phyloP scores from a whole-genome alignment of 768 basidiomycete species.

The Chalciporus pseudorubinellus region DNA sequence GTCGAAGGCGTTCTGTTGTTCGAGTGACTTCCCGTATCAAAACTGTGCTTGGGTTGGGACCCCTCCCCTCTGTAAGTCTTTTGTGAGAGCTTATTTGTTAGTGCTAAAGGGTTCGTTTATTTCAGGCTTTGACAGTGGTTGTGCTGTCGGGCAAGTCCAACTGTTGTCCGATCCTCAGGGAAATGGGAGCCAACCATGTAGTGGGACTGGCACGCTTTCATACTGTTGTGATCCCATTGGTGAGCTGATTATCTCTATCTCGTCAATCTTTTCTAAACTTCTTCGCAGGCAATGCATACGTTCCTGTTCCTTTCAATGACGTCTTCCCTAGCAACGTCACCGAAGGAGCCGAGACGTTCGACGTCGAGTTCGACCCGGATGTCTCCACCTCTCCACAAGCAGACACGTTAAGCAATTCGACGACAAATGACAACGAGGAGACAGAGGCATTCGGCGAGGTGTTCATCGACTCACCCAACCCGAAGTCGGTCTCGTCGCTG shows the following conservation, averaged over 20 bases:
- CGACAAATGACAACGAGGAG: neutral
- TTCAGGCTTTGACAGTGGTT: neutral
- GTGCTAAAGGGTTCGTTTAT: too few species aligned
- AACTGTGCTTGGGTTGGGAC: neutral
- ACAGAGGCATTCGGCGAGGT: neutral
- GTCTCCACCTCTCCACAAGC: neutral
- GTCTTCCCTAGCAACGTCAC: neutral
- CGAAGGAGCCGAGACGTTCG: neutral
- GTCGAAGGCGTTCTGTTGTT: too few species aligned
- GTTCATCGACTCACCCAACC: neutral
- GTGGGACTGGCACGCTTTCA: neutral
- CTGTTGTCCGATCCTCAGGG: neutral
- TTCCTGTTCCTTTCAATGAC: neutral
- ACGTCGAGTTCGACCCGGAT: neutral
- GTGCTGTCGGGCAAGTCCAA: neutral
- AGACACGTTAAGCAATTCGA: neutral
- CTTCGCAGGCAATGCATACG: neutral
- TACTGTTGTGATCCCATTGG: neutral
- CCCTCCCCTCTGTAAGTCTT: neutral
- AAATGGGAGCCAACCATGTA: neutral
- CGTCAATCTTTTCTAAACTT: too few species aligned
- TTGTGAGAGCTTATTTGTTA: too few species aligned
- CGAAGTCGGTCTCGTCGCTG: neutral
- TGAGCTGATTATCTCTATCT: too few species aligned
- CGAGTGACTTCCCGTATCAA: neutral